These are phyloP conservation scores for Phyllosticta citriasiana DNA, from an alignment of 2,329 filamentous ascomycete genomes.

Conservation along the genomic window DNA sequence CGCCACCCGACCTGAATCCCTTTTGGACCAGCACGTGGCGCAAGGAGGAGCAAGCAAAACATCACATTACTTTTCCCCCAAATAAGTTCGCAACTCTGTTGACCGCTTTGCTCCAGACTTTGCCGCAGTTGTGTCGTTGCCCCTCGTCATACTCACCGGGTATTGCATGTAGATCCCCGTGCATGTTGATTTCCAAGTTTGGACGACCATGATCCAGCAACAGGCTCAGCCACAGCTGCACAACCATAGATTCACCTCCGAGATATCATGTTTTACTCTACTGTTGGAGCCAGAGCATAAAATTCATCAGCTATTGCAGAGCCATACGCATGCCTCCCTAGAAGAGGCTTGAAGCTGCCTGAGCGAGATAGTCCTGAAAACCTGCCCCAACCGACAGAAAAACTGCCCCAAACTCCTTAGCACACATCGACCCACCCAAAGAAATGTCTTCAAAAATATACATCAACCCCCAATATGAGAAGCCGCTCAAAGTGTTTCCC, in stretches of 20 bases:
- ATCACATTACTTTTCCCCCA: too few species aligned
- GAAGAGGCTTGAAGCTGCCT: neutral
- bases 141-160: neutral
- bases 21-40: neutral
- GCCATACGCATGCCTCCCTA: neutral
- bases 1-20: neutral
- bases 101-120: too few species aligned
- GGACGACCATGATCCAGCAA: neutral
- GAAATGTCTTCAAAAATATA: neutral
- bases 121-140: neutral
- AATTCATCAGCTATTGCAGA: neutral
- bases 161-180: neutral
- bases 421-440: neutral
- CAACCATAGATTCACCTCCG: neutral
- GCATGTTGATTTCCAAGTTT: neutral
- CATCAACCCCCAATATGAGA: neutral
- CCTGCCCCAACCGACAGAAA: neutral
- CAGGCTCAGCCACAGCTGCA: neutral
- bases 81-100: too few species aligned
- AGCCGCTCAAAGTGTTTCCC: conserved; percentile 60
- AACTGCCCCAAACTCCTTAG: neutral
- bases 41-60: neutral
- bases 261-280: too few species aligned
- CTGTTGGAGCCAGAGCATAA: too few species aligned
- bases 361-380: neutral